Base-by-base conservation (phyloP, 345 rosid species). In the Rubroshorea leprosula region DNA sequence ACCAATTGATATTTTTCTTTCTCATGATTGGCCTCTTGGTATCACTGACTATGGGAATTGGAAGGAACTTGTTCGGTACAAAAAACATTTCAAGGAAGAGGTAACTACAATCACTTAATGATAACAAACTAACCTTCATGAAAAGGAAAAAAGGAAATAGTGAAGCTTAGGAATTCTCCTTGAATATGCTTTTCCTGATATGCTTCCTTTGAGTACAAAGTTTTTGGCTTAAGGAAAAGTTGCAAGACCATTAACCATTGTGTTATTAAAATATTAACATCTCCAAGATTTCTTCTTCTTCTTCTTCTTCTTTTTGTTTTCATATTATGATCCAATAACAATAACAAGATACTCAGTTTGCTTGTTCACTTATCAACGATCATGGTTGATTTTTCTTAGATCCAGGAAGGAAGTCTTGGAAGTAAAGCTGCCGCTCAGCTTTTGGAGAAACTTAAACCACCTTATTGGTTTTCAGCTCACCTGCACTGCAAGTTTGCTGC, bases 1-100 rank as follows among this genome's bases (percentile, higher is more conserved):
- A 63, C 99, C 90, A 0, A 71, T 89, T 66, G 87, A 93, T 72
- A 78, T 89, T 61, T 89, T 93, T 67, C 92, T 93, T 64, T 89
- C 99, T 46, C 97, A 93, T 57, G 94, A 93, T 68, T 93, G 99
- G 97, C 97, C 96, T 59, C 75, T 81, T 72, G 96, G 95, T 23
- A 83, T 89, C 55, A 82, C 94, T 74, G 94, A 93, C 61, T 85
- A 68, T 65, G 94, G 90, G 65, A 72, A 93, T 62, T 79, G 82
- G 68, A 54, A 68, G 57, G 53, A 82, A 66, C 99, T 89, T 68
- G 71, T 83, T 64, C 76, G 49, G 15, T 45, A 68, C 27, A 93
- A 93, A 51, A 79, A 51, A 16, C 51, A 74, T 70, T 88, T 92
- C 35, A 78, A 76, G 51, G 53, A 78, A 59, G 95, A 91, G 95